Base-by-base conservation (phyloP, 176 grass and related monocot species). In the Pontederia paniculata region DNA sequence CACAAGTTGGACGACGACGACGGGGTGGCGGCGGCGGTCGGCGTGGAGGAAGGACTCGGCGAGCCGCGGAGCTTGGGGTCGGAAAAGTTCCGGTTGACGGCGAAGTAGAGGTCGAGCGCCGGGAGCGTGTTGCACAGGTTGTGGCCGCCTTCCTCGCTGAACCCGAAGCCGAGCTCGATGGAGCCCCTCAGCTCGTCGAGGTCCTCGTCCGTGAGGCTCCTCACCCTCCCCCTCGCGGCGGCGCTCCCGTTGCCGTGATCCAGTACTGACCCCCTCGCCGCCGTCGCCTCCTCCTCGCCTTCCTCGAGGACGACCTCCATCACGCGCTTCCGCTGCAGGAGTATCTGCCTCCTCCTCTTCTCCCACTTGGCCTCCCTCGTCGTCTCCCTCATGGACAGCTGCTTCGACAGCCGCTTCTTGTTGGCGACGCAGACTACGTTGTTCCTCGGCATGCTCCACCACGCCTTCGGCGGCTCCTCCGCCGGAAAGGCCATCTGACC, bases 361-460 rank as follows among this genome's bases (percentile, higher is more conserved):
- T 48, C 60, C 60, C 60, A 70, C 53, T 70, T 70, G 44, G 21
- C 67, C 54, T 70, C 67, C 44, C 67, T 58, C 54, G 4, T 70
- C 44, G 67, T 70, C 67, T 70, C 67, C 54, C 13, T 23, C 67
- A 70, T 58, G 14, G 67, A 70, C 21, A 57, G 67, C 52, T 70
- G 66, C 66, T 69, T 69, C 53, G 43, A 22, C 13, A 70, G 53
- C 48, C 17, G 51, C 49, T 17, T 42, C 63, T 67, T 67, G 14
- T 43, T 21, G 0, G 10, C 21, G 0, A 42, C 42, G 11, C 15
- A 17, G 8, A 12, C 18, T 37, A 12, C 17, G 37, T 0, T 50
- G 46, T 47, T 50, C 9, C 45, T 18, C 4, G 3, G 18, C 19
- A 14, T 64, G 4, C 61, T 21, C 65, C 65, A 55, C 10, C 65